Evolutionary conservation across 2,329 filamentous ascomycete genomes (phyloP), one percentile per base, ranked within the genome.

Genomic region (Paecilomyces formosus): DNA sequence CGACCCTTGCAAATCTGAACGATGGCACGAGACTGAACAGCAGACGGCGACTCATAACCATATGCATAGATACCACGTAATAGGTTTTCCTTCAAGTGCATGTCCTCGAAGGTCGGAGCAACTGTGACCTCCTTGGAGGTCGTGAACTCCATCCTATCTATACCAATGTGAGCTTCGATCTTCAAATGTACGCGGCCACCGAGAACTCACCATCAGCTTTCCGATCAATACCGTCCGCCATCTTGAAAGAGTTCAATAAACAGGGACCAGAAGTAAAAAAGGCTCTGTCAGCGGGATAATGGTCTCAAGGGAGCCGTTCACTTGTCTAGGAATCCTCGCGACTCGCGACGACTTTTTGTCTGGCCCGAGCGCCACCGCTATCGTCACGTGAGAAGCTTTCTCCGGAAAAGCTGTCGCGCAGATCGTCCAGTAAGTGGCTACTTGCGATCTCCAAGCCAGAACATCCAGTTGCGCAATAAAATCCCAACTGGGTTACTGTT

Each of bases 1-100:
- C 94, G 91, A 64, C 94, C 94, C 79, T 97, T 97, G 85, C 94
- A 99, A 71, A 99, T 90, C 79, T 97, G 94, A 55, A 99, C 94
- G 71, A 99, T 99, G 56, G 94, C 94, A 72, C 94, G 90, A 65
- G 93, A 97, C 79, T 99, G 94, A 18, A 99, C 93, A 13, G 94
- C 94, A 0, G 94, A 99, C 12, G 94, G 94, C 1, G 94, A 97
- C 75, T 99, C 94, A 78, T 97, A 99, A 64, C 94, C 94, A 69
- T 99, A 99, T 35, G 94, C 94, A 73, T 99, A 99, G 73, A 99
- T 93, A 64, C 94, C 94, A 65, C 94, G 92, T 65, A 99, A 86
- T 35, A 99, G 86, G 71, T 95, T 96, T 76, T 97, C 93, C 79
- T 99, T 99, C 74, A 99, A 76, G 67, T 95, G 92, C 93, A 97